These are phyloP conservation scores for Fusarium veterinarium DNA, from an alignment of 2,329 filamentous ascomycete genomes.

Conservation along the genomic window DNA sequence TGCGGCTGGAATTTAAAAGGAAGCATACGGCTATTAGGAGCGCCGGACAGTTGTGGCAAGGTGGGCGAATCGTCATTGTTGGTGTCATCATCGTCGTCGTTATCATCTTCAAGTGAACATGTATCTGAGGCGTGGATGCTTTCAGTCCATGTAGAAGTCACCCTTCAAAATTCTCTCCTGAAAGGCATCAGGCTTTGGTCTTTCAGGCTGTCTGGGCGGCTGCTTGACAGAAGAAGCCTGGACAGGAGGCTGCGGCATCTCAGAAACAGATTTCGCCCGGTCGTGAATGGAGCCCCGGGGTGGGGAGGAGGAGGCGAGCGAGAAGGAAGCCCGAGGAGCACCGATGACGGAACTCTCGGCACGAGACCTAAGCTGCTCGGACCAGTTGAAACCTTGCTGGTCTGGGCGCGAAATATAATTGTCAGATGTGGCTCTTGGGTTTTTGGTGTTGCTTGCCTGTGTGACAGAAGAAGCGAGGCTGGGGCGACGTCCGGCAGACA, in stretches of 20 bases:
- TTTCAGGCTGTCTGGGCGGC: conserved; percentile 52
- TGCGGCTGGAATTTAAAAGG: conserved; percentile 10
- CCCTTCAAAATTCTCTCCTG: conserved; percentile 98
- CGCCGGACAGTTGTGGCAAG: conserved; percentile 18
- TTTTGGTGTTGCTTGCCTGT: conserved; percentile 71
- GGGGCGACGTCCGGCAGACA: conserved; percentile 52
- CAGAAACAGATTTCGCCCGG: conserved; percentile 76
- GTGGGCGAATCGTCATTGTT: conserved; percentile 26
- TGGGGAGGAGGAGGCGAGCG: conserved; percentile 61
- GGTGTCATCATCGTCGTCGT: conserved; percentile 39
- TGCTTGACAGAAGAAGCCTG: conserved; percentile 59
- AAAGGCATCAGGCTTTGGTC: conserved; percentile 88
- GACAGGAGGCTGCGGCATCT: conserved; percentile 68
- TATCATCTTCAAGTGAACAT: conserved; percentile 27
- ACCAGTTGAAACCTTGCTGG: conserved; percentile 93
- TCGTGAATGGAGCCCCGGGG: conserved; percentile 63
- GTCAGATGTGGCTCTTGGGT: conserved; percentile 73
- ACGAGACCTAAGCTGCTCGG: conserved; percentile 91
- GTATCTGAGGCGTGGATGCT: conserved; percentile 1
- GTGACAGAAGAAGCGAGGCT: conserved; percentile 51
- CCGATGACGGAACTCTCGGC: conserved; percentile 81
- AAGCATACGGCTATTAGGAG: conserved; percentile 22
- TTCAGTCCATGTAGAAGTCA: conserved; percentile 96
- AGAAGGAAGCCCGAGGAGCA: conserved; percentile 68
- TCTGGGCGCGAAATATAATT: conserved; percentile 72